Evolutionary conservation across 2,329 filamentous ascomycete genomes (phyloP).

Genomic region (Tolypocladium tropicale): DNA sequence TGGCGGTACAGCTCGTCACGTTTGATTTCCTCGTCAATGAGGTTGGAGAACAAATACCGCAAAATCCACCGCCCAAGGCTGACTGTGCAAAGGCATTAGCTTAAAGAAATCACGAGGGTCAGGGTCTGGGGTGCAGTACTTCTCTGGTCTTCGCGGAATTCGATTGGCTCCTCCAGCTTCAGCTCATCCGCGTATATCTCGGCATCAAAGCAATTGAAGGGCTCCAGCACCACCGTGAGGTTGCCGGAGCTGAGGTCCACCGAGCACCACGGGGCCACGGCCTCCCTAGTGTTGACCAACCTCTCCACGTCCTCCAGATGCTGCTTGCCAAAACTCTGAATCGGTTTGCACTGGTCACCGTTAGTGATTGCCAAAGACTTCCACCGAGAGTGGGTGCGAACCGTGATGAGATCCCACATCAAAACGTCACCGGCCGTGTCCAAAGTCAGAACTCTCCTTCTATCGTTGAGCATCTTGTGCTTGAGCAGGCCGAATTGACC

Average conservation of each 20-base stretch:
- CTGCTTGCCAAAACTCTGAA: constrained; percentile 87
- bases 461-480: constrained; percentile 82
- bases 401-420: constrained; percentile 86
- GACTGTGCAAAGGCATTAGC: constrained; percentile 43
- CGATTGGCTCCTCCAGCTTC: constrained; percentile 58
- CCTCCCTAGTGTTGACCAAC: constrained; percentile 78
- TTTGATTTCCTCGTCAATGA: constrained; percentile 84
- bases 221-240: constrained; percentile 81
- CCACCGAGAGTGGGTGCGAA: constrained; percentile 19
- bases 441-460: constrained; percentile 77
- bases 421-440: constrained; percentile 94
- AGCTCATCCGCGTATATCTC: constrained; percentile 95
- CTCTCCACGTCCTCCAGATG: constrained; percentile 88
- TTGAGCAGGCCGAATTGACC: constrained; percentile 94
- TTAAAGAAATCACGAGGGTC: not conserved
- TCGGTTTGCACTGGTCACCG: constrained; percentile 59
- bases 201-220: constrained; percentile 93
- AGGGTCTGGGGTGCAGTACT: constrained; percentile 42
- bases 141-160: constrained; percentile 87
- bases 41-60: constrained; percentile 77
- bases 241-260: constrained; percentile 90
- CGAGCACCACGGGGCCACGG: constrained; percentile 90
- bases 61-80: constrained; percentile 96
- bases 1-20: constrained; percentile 68
- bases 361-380: not conserved